These are phyloP conservation scores for Solanum acaule DNA, from an alignment of 257 asterid genomes.

Conservation along the genomic window DNA sequence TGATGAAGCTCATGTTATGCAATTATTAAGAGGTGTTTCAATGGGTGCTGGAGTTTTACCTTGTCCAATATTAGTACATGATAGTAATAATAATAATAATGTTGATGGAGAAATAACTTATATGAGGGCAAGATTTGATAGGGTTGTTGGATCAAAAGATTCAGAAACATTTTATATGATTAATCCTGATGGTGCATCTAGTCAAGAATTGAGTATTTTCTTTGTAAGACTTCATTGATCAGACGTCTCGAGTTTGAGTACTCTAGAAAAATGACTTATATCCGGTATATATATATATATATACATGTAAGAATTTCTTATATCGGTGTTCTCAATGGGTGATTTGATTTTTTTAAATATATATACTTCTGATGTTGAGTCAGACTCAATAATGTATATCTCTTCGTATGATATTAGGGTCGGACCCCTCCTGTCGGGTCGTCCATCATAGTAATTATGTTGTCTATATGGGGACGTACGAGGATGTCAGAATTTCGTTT, in stretches of 20 bases:
- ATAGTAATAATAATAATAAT: not conserved
- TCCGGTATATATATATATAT: too few relatives aligned
- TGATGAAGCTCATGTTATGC: constrained; percentile 71
- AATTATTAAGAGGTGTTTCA: constrained; percentile 73
- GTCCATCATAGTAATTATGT: not conserved
- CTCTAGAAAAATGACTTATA: too few relatives aligned
- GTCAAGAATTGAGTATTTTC: constrained; percentile 84
- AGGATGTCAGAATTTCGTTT: not conserved
- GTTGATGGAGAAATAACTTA: constrained; percentile 64
- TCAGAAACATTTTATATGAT: constrained; percentile 86
- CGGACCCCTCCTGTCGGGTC: not conserved
- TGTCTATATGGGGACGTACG: not conserved
- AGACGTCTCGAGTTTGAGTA: not conserved
- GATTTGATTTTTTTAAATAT: not conserved
- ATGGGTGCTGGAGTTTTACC: constrained; percentile 97
- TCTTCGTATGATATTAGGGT: not conserved
- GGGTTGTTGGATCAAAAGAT: constrained; percentile 73
- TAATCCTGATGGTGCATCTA: constrained; percentile 79
- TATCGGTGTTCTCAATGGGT: not conserved
- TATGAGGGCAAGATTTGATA: constrained; percentile 74
- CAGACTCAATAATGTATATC: not conserved
- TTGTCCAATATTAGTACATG: not conserved
- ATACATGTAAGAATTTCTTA: not conserved
- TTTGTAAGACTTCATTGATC: constrained; percentile 35
- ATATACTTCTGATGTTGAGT: not conserved